Conservation (phyloP, 805 yeast genomes). For the fission yeast (Schizosaccharomyces pombe) region DNA sequence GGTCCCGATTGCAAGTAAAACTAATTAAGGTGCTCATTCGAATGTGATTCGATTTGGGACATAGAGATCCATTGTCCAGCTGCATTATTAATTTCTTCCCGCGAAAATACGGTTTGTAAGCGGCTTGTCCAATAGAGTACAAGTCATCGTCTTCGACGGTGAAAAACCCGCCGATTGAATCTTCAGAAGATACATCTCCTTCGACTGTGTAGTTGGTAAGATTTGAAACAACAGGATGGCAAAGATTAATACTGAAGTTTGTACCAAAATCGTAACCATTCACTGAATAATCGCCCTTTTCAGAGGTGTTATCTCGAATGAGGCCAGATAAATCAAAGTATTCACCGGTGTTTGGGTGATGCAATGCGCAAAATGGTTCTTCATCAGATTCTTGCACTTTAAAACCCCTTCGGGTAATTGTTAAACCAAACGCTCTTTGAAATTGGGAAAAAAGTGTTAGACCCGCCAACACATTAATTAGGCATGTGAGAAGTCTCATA, state of each 20-base stretch:
- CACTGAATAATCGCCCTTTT: slow-evolving; percentile 17
- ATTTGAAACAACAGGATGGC: slow-evolving; percentile 29
- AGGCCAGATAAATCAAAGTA: slow-evolving; percentile 25
- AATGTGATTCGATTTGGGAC: slow-evolving; percentile 24
- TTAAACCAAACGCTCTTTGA: no score
- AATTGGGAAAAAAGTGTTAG: no score
- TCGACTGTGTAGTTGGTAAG: slow-evolving; percentile 11
- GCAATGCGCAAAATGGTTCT: slow-evolving; percentile 12
- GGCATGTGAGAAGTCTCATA: no score
- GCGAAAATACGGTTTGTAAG: slow-evolving; percentile 38
- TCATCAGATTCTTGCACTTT: neutral
- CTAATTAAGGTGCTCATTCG: slow-evolving; percentile 21
- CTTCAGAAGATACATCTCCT: slow-evolving; percentile 20
- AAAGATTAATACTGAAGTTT: slow-evolving; percentile 55
- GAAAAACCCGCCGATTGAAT: slow-evolving; percentile 14
- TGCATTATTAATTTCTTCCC: slow-evolving; percentile 50
- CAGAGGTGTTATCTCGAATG: slow-evolving; percentile 14
- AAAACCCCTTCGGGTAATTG: neutral
- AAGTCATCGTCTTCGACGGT: slow-evolving; percentile 22
- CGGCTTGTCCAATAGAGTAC: slow-evolving; percentile 28
- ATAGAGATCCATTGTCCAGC: slow-evolving; percentile 38
- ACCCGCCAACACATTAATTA: no score
- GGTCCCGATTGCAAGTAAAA: neutral
- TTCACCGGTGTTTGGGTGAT: slow-evolving; percentile 15
- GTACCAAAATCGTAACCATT: slow-evolving; percentile 44